A percentile compares a stretch with the other conserved stretches of the same genome.
Conservation (phyloP, 495 filamentous ascomycete species). For the Penicillium bovifimosum region DNA sequence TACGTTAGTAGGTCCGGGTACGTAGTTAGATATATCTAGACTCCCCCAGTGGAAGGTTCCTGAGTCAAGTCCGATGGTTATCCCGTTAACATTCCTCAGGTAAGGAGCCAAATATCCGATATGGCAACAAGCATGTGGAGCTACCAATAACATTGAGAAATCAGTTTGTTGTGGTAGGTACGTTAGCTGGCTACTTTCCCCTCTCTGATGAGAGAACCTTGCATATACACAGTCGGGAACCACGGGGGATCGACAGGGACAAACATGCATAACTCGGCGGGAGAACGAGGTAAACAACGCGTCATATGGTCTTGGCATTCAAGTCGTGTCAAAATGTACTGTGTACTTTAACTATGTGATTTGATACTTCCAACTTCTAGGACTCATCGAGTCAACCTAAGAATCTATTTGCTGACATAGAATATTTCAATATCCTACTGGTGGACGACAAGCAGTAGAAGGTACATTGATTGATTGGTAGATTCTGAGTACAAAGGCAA, state of each 20-base stretch:
- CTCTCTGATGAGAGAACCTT: neutral
- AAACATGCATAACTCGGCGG: conserved; percentile 8
- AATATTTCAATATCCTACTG: neutral
- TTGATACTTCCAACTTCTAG: no score
- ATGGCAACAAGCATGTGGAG: no score
- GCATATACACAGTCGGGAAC: neutral
- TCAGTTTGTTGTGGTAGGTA: no score
- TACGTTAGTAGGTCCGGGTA: no score
- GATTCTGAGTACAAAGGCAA: conserved; percentile 18
- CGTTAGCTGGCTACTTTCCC: no score
- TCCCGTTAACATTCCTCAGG: conserved; percentile 1
- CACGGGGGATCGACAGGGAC: conserved; percentile 26
- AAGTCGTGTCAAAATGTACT: no score
- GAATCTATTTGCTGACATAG: neutral
- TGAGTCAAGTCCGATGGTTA: neutral
- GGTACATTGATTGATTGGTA: conserved; percentile 28
- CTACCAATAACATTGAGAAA: no score
- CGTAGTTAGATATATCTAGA: no score
- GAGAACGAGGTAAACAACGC: conserved; percentile 8
- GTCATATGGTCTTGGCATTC: conserved; percentile 3
- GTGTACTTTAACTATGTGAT: no score
- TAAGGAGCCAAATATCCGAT: neutral
- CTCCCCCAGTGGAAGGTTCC: no score
- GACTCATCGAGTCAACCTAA: no score
- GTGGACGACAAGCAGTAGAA: conserved; percentile 8